Percentiles rank a stretch among this genome's conserved stretches.
These are phyloP conservation scores for Candida adriatica DNA, from an alignment of 805 yeast genomes.

Conservation along the genomic window DNA sequence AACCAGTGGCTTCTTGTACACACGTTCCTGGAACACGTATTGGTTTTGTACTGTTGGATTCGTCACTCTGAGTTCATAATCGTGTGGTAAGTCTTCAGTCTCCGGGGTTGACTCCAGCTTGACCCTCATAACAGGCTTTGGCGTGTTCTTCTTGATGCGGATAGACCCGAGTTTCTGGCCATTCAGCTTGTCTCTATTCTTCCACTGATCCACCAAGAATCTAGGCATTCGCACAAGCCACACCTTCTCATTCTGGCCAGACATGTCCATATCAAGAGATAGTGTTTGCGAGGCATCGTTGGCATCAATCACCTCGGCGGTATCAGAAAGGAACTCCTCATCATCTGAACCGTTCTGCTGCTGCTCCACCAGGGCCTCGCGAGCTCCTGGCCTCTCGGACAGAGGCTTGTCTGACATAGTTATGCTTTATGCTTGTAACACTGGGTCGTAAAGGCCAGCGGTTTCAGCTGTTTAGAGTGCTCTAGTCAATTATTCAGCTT, in stretches of 20 bases:
- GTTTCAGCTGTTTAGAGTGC: too few relatives aligned
- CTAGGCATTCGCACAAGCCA: conserved; percentile 93
- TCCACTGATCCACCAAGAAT: conserved; percentile 79
- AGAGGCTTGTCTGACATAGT: neutral
- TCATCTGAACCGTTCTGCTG: conserved; percentile 28
- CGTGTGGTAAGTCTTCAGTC: conserved; percentile 65
- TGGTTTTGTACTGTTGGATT: conserved; percentile 81
- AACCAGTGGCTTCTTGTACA: conserved; percentile 28
- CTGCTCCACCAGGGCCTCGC: conserved; percentile 17
- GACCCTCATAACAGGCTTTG: conserved; percentile 39
- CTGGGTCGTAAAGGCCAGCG: too few relatives aligned
- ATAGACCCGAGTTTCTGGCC: conserved; percentile 81
- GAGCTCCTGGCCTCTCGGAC: conserved; percentile 8
- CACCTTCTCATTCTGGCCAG: conserved; percentile 58
- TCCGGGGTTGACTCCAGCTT: conserved; percentile 43
- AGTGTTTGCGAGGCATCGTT: conserved; percentile 44
- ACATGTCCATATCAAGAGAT: conserved; percentile 66
- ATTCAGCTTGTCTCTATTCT: conserved; percentile 47
- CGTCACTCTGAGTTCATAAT: conserved; percentile 72
- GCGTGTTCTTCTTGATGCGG: conserved; percentile 31
- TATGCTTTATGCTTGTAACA: too few relatives aligned
- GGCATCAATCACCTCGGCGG: conserved; percentile 38
- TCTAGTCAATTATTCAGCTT: too few relatives aligned
- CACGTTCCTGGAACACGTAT: conserved; percentile 82
- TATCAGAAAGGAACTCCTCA: conserved; percentile 34